Percentiles rank a stretch among this genome's conserved stretches.
Evolutionary conservation across 495 filamentous ascomycete species (phyloP).

Genomic region (Tuber magnatum): DNA sequence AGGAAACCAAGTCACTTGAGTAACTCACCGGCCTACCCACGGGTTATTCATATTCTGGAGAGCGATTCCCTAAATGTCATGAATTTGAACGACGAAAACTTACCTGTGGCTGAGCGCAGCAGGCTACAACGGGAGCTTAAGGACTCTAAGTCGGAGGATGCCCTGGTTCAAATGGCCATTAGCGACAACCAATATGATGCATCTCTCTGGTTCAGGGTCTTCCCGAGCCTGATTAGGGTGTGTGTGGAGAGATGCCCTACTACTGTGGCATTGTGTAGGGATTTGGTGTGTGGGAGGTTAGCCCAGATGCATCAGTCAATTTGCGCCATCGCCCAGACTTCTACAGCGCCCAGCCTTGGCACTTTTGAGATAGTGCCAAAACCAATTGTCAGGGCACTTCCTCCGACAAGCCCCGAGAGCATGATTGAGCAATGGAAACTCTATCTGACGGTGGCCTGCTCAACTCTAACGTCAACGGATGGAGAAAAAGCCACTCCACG

Average conservation of each 20-base stretch:
- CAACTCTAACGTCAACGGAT: conserved; percentile 81
- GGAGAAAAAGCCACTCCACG: conserved; percentile 51
- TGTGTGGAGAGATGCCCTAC: conserved; percentile 86
- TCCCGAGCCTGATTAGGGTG: conserved; percentile 87
- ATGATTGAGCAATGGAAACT: conserved; percentile 97
- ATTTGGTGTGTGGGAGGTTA: conserved; percentile 83
- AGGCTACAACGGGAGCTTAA: conserved; percentile 84
- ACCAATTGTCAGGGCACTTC: conserved; percentile 45
- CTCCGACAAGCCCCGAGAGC: conserved; percentile 73
- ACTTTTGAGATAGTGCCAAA: conserved; percentile 52
- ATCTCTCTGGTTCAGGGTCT: conserved; percentile 93
- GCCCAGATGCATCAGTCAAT: conserved; percentile 86
- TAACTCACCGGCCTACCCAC: conserved; percentile 41
- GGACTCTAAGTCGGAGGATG: conserved; percentile 73
- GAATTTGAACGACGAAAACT: conserved; percentile 83
- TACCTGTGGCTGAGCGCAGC: conserved; percentile 87
- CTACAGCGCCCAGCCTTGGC: conserved; percentile 55
- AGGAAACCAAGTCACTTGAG: conserved; percentile 29
- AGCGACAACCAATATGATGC: conserved; percentile 93
- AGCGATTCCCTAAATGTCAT: conserved; percentile 81
- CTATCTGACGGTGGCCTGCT: conserved; percentile 96
- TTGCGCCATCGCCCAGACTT: conserved; percentile 64
- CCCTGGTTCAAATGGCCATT: conserved; percentile 85
- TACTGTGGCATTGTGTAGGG: conserved; percentile 79
- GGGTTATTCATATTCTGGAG: conserved; percentile 87